A percentile compares a stretch with the other conserved stretches of the same genome.
phyloP scores from a whole-genome alignment of 2,329 filamentous ascomycete species.

The Ceratocystis ficicola region DNA sequence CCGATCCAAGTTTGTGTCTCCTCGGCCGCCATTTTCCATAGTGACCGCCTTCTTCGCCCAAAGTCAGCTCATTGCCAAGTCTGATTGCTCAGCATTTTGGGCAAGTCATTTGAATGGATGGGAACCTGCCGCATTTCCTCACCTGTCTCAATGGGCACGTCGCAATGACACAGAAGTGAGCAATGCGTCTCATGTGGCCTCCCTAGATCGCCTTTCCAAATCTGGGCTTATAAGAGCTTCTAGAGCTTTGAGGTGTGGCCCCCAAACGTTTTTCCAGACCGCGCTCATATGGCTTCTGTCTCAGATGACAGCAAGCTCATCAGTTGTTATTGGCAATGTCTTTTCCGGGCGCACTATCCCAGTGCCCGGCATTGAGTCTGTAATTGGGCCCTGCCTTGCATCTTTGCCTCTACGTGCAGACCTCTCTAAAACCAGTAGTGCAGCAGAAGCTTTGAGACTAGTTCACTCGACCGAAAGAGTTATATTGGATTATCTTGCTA shows the following conservation, averaged over 20 bases:
- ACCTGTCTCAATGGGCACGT: slow-evolving; percentile 7
- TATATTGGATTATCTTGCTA: slow-evolving; percentile 48
- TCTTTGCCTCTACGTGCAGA: slow-evolving; percentile 62
- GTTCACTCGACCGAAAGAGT: slow-evolving; percentile 55
- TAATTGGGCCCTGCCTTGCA: slow-evolving; percentile 69
- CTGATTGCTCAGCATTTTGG: slow-evolving; percentile 12
- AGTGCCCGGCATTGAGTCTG: slow-evolving; percentile 54
- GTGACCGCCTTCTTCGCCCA: slow-evolving; percentile 40
- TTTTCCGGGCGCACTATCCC: slow-evolving; percentile 71
- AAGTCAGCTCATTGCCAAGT: background rate
- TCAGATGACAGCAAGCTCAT: slow-evolving; percentile 49
- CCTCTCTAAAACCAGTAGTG: slow-evolving; percentile 38
- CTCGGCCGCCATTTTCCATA: slow-evolving; percentile 47
- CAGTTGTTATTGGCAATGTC: slow-evolving; percentile 65
- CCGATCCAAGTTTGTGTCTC: slow-evolving; percentile 24
- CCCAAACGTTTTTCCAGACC: slow-evolving; percentile 52
- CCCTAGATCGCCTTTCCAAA: background rate
- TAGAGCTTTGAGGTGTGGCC: background rate
- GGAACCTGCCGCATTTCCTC: slow-evolving; percentile 3
- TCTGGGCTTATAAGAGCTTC: background rate
- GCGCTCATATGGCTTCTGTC: slow-evolving; percentile 54
- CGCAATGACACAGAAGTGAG: background rate
- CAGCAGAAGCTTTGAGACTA: slow-evolving; percentile 48
- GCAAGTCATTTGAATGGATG: slow-evolving; percentile 10
- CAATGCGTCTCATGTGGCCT: background rate